Evolutionary conservation across 768 basidiomycete genomes (phyloP), one percentile per base, ranked within the genome.

Genomic region (Pleurotus pulmonarius): DNA sequence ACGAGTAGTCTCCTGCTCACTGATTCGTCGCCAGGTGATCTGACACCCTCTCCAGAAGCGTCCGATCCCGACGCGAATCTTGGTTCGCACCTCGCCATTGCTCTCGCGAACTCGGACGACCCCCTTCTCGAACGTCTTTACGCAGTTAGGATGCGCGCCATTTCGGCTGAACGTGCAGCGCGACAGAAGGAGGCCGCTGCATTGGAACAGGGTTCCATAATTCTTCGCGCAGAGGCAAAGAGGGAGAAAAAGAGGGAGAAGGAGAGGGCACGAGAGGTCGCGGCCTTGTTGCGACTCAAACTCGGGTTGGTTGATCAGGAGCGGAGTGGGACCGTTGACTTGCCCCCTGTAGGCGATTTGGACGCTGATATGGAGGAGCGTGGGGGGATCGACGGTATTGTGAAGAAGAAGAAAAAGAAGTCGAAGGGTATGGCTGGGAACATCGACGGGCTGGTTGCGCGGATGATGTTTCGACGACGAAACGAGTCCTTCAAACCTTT

Each of bases 281-380:
- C 77, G 7, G 73, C 80, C 34, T 70, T 87, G 58, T 67, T 87
- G 59, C 73, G 82, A 62, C 64, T 86, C 59, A 87, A 86, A 69
- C 62, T 83, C 59, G 71, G 59, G 2, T 20, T 53, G 13, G 34
- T 38, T 1, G 51, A 41, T 15, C 37, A 40, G 5, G 38, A n/a
- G 39, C 37, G 25, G 4, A 38, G 41, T 6, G 49, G 12, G 8
- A 46, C 49, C 5, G 11, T 25, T 1, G 16, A 15, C 55, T 46
- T 13, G n/a, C 22, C 29, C 8, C 16, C 29, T 3, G 49, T 11
- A 8, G 49, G 29, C 7, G 56, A 56, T 20, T 55, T 29, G 8
- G 46, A 56, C 18, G 34, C 26, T 11, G 44, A 44, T 18, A 22
- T 38, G 46, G 26, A 49, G n/a, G 46, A 45, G 13, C 34, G 44